Conservation (phyloP, 257 asterid species). For the Salvia rosmarinus region DNA sequence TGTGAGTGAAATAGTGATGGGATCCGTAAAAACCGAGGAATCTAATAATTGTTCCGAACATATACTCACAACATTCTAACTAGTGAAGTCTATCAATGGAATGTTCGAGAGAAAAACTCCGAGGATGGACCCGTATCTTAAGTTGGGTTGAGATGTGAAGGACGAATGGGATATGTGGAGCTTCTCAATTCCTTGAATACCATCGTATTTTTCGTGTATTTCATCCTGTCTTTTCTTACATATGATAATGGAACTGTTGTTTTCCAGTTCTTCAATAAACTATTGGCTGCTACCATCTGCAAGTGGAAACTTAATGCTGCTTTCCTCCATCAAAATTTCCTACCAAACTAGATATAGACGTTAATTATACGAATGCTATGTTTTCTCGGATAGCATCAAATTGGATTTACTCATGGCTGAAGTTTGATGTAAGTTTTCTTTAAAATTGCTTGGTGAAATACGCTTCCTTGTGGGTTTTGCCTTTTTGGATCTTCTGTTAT, state of each 20-base stretch:
- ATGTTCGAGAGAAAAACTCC: background rate
- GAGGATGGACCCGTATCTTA: background rate
- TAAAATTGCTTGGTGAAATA: constrained; percentile 8
- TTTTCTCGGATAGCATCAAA: background rate
- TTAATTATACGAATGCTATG: background rate
- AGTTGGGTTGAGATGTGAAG: background rate
- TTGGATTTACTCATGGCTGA: constrained; percentile 2
- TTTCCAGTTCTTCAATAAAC: background rate
- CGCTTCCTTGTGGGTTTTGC: background rate
- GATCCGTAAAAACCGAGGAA: background rate
- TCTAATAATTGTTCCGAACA: background rate
- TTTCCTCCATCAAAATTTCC: constrained; percentile 10
- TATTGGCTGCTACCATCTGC: constrained; percentile 16
- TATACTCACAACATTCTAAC: background rate
- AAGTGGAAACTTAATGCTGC: background rate
- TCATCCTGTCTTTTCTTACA: background rate
- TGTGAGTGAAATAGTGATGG: too few relatives aligned
- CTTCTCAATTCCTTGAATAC: constrained; percentile 14
- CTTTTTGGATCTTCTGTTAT: constrained; percentile 22
- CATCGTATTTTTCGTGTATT: background rate
- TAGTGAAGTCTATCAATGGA: constrained; percentile 10
- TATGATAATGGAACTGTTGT: background rate
- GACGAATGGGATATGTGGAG: background rate
- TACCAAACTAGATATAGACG: background rate
- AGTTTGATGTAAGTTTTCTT: too few relatives aligned